Percentiles rank a stretch among this genome's conserved stretches.
Conservation (phyloP, 2,329 filamentous ascomycete genomes). For the Aspergillus quadricinctus region DNA sequence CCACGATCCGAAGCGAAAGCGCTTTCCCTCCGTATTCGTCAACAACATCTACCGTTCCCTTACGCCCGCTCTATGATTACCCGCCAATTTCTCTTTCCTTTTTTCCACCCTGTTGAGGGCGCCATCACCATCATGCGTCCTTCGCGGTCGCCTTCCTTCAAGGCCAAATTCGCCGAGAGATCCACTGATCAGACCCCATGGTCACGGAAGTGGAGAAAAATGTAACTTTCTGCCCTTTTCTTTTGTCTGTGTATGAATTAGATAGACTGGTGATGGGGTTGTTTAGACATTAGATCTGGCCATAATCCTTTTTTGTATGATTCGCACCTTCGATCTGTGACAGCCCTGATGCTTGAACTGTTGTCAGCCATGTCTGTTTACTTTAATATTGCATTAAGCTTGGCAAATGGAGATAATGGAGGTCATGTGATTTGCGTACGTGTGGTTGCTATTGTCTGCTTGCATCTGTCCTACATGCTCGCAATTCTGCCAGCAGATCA, state of each 20-base stretch:
- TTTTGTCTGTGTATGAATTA: slow-evolving; percentile 21
- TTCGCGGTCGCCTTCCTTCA: not conserved
- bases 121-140: not conserved
- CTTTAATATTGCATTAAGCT: not conserved
- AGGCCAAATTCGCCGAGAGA: not conserved
- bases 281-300: slow-evolving; percentile 9
- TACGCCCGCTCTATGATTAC: not conserved
- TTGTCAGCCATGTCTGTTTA: not conserved
- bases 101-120: not conserved
- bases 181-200: not conserved
- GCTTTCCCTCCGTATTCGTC: not conserved
- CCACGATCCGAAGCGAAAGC: not conserved
- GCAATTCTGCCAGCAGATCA: not conserved
- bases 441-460: not conserved
- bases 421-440: not conserved
- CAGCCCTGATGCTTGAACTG: no score
- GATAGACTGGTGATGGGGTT: slow-evolving; percentile 24
- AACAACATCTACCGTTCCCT: not conserved
- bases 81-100: not conserved
- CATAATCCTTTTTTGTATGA: slow-evolving; percentile 4
- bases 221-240: slow-evolving; percentile 12
- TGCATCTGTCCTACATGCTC: not conserved
- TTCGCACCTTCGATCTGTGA: not conserved
- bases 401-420: not conserved
- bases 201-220: not conserved